Evolutionary conservation across 1,284 basidiomycete species (phyloP), one percentile per base, ranked within the genome.

Genomic region (Papiliotrema fonsecae): DNA sequence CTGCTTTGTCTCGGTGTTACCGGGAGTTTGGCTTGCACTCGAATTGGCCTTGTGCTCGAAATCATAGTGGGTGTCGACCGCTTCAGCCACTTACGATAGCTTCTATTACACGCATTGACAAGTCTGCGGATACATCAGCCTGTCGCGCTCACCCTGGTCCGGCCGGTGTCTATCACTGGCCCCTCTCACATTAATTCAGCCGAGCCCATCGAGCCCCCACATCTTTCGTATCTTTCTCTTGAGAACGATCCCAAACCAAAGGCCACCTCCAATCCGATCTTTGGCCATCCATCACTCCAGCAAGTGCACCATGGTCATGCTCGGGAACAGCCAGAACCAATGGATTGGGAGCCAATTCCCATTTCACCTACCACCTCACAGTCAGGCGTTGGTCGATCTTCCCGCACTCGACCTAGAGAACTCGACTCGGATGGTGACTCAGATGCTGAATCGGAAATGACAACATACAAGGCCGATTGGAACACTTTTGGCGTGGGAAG

Each of bases 321-420:
- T 27, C 39, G 42, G 9, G 16, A 6, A 9, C 34, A 27, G 13
- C 31, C 42, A n/a, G 62, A 65, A 19, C 47, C 58, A 5, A 72
- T 72, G 69, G 69, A 72, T 35, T 72, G 69, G 69, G 69, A 72
- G 48, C 65, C 68, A 6, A 55, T 58, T 0, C 49, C 52, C 14
- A 49, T 2, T n/a, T n/a, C n/a, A n/a, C n/a, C n/a, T n/a, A n/a
- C n/a, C n/a, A n/a, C n/a, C n/a, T n/a, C n/a, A n/a, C n/a, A n/a
- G n/a, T n/a, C n/a, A n/a, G n/a, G n/a, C n/a, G n/a, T n/a, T n/a
- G n/a, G n/a, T n/a, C n/a, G n/a, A n/a, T n/a, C n/a, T n/a, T n/a
- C n/a, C n/a, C n/a, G n/a, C n/a, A n/a, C n/a, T n/a, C n/a, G n/a
- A n/a, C n/a, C n/a, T n/a, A n/a, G n/a, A n/a, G n/a, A n/a, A n/a